phyloP scores from a whole-genome alignment of 345 rosid genomes.

The Passiflora organensis region DNA sequence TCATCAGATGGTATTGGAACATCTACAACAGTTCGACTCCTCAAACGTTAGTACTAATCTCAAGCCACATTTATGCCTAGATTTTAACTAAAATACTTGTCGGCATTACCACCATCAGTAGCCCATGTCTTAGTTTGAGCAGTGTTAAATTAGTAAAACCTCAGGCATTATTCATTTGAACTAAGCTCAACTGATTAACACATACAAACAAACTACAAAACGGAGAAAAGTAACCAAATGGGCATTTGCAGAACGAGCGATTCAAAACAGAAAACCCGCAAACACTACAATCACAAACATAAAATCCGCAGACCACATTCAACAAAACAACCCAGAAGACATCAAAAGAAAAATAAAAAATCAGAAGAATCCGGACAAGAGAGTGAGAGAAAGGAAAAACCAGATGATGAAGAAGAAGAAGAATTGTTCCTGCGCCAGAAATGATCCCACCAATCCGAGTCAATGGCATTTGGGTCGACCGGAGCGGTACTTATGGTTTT shows the following conservation, averaged over 20 bases:
- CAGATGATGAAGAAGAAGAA: slow-evolving; percentile 46
- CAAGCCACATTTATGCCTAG: background rate
- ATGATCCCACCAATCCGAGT: slow-evolving; percentile 89
- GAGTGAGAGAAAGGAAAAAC: slow-evolving; percentile 21
- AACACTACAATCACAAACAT: background rate
- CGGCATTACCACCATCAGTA: background rate
- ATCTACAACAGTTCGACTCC: slow-evolving; percentile 23
- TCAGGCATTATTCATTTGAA: background rate
- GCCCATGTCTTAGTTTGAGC: background rate
- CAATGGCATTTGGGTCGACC: slow-evolving; percentile 57
- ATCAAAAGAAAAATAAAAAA: background rate
- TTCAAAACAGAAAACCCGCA: background rate
- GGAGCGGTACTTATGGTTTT: slow-evolving; percentile 38
- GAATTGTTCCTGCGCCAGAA: slow-evolving; percentile 78
- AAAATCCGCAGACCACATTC: background rate
- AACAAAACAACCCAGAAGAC: background rate
- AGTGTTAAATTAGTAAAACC: background rate
- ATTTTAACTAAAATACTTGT: background rate
- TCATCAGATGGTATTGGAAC: slow-evolving; percentile 45
- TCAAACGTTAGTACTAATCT: background rate
- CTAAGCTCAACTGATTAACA: background rate
- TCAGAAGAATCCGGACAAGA: background rate
- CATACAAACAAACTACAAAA: no score
- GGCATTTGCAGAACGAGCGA: background rate
- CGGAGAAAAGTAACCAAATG: no score